Base-by-base conservation (phyloP, 2,329 filamentous ascomycete genomes). In the Juglanconis juglandina region DNA sequence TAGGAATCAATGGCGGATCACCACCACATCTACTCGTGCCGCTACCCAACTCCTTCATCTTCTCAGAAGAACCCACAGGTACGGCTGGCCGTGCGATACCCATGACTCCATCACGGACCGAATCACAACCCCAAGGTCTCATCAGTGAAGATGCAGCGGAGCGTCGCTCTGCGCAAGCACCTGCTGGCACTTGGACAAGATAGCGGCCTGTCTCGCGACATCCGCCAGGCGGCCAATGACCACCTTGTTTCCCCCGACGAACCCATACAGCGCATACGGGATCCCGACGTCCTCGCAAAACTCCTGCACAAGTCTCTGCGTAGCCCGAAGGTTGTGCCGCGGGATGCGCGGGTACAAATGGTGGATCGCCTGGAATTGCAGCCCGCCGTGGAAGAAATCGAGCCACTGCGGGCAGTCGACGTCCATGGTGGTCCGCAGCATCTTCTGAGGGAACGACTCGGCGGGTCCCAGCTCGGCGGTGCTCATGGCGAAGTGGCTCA, bases 401-500 rank as follows among this genome's bases (percentile, higher is more conserved):
- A 96, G 80, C 92, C 92, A 96, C 11, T 83, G 80, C 0, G 92
- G 91, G 70, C 92, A 96, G 71, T 95, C 91, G 30, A 96, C 87
- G 65, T 96, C 92, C 92, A 96, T 96, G 11, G 92, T 96, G 1
- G 92, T 96, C 66, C 93, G 87, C 50, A 96, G 81, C 88, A 96
- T 95, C 73, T 88, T 90, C 74, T 96, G 92, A 0, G 92, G 87
- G 72, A 96, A 96, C 0, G 90, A 95, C 72, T 96, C 92, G 55
- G 87, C 81, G 1, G 89, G 86, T 0, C 93, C 93, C 11, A 96
- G 80, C 68, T 96, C 91, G 10, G 90, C 84, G 0, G 92, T 96
- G 67, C 90, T 94, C 92, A 96, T 96, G 66, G 91, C 91, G 74
- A 96, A 96, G 74, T 96, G 92, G 2, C 90, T 95, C 17, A 96